phyloP scores from a whole-genome alignment of 2,329 filamentous ascomycete species.

The Sporothrix brunneoviolacea region DNA sequence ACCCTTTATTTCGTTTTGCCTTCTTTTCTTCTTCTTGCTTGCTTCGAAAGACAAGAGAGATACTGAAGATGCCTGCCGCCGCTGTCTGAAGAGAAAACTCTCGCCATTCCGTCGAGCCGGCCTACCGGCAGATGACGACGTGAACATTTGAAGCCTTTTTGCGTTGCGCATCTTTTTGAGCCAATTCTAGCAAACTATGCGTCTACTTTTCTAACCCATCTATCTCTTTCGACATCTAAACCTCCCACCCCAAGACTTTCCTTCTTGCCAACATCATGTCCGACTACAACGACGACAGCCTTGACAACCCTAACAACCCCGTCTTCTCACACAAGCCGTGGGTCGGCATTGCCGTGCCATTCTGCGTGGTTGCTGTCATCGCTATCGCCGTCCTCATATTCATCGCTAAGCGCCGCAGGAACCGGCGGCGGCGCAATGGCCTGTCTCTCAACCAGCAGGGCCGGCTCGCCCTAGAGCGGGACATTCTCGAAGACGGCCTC shows the following conservation, averaged over 20 bases:
- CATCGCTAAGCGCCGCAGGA: slow-evolving; percentile 9
- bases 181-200: no score
- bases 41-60: no score
- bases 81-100: no score
- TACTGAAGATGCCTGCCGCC: no score
- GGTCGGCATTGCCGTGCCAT: slow-evolving; percentile 12
- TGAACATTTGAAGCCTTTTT: no score
- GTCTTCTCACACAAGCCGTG: slow-evolving; percentile 6
- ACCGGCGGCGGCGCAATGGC: not conserved
- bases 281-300: slow-evolving; percentile 2
- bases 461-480: slow-evolving; percentile 12
- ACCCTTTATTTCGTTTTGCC: no score
- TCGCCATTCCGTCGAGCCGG: no score
- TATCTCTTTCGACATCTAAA: no score
- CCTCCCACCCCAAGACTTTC: not conserved
- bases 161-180: no score
- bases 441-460: slow-evolving; percentile 13
- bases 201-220: no score
- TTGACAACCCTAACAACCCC: not conserved
- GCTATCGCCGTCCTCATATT: not conserved
- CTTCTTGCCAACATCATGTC: slow-evolving; percentile 4
- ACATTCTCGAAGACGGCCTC: slow-evolving; percentile 7
- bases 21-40: no score
- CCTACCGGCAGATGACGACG: no score
- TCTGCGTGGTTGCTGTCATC: slow-evolving; percentile 10